Evolutionary conservation across 176 grass and related monocot genomes (phyloP).

Genomic region (Rhynchospora breviuscula): DNA sequence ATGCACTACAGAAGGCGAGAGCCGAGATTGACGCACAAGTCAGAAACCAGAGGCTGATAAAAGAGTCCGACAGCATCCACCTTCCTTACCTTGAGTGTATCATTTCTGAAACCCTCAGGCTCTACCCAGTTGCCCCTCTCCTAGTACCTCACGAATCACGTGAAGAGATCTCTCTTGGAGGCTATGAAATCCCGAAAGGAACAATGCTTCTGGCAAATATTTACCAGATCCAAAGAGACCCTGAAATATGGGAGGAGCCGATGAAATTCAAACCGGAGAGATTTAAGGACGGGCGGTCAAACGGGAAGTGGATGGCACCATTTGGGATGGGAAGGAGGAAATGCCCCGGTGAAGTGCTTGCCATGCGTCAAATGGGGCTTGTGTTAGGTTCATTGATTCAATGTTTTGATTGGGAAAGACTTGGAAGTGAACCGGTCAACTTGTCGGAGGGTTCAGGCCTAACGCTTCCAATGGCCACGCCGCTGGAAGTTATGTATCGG

Average conservation of each 20-base stretch:
- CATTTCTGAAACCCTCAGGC: neutral
- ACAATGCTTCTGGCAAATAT: slow-evolving; percentile 24
- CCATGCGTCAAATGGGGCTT: too few species aligned
- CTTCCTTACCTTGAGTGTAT: slow-evolving; percentile 13
- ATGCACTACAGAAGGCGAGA: neutral
- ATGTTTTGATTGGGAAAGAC: too few species aligned
- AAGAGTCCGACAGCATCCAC: slow-evolving; percentile 16
- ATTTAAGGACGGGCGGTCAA: neutral
- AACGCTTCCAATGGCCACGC: too few species aligned
- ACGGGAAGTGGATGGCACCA: slow-evolving; percentile 11
- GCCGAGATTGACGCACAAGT: slow-evolving; percentile 3
- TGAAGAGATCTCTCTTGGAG: neutral
- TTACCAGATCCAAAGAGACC: neutral
- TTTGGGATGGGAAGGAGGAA: slow-evolving; percentile 27
- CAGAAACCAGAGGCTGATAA: slow-evolving; percentile 9
- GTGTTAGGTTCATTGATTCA: too few species aligned
- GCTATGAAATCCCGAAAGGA: neutral
- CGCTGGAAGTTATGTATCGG: too few species aligned
- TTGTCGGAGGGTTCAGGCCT: too few species aligned
- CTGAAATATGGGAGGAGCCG: slow-evolving; percentile 16
- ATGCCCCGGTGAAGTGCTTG: too few species aligned
- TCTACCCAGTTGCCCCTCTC: neutral
- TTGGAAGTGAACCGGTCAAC: neutral
- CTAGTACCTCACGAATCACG: slow-evolving; percentile 8
- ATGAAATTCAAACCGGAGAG: slow-evolving; percentile 8